A percentile compares a stretch with the other conserved stretches of the same genome.
Conservation (phyloP, 2,329 filamentous ascomycete genomes). For the Stagonosporopsis vannaccii region DNA sequence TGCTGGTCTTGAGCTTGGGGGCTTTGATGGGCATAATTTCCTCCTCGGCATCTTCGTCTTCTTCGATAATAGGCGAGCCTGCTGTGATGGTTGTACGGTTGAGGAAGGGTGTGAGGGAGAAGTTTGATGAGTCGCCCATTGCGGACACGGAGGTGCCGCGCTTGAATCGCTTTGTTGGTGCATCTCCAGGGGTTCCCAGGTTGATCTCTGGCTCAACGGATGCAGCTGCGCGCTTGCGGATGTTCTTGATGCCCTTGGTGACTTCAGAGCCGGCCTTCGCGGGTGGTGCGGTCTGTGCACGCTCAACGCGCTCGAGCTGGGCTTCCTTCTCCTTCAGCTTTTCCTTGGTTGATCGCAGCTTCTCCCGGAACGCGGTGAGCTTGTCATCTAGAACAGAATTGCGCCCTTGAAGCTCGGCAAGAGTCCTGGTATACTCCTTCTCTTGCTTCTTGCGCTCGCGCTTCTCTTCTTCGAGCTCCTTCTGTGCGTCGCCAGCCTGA, state of each 20-base stretch:
- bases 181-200: slow-evolving; percentile 58
- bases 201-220: slow-evolving; percentile 57
- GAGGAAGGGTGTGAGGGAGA: slow-evolving; percentile 93
- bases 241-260: slow-evolving; percentile 49
- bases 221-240: slow-evolving; percentile 52
- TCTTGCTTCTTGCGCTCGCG: slow-evolving; percentile 61
- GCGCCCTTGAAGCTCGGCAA: slow-evolving; percentile 67
- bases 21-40: slow-evolving; percentile 28
- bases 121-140: slow-evolving; percentile 85
- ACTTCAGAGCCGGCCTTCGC: slow-evolving; percentile 38
- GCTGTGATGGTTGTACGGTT: slow-evolving; percentile 72
- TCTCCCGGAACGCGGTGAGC: slow-evolving; percentile 72
- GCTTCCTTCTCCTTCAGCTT: slow-evolving; percentile 72
- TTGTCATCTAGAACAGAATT: slow-evolving; percentile 73
- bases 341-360: slow-evolving; percentile 73
- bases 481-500: slow-evolving; percentile 57
- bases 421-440: slow-evolving; percentile 62
- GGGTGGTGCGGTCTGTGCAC: slow-evolving; percentile 51
- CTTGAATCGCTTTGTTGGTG: slow-evolving; percentile 55
- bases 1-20: slow-evolving; percentile 51
- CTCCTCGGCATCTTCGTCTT: slow-evolving; percentile 35
- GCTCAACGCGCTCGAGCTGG: slow-evolving; percentile 55
- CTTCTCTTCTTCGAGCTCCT: slow-evolving; percentile 60
- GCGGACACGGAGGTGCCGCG: slow-evolving; percentile 62
- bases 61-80: slow-evolving; percentile 51